A percentile compares a stretch with the other conserved stretches of the same genome.
Evolutionary conservation across 1,284 basidiomycete species (phyloP).

Genomic region (Ustilago xerochloae): DNA sequence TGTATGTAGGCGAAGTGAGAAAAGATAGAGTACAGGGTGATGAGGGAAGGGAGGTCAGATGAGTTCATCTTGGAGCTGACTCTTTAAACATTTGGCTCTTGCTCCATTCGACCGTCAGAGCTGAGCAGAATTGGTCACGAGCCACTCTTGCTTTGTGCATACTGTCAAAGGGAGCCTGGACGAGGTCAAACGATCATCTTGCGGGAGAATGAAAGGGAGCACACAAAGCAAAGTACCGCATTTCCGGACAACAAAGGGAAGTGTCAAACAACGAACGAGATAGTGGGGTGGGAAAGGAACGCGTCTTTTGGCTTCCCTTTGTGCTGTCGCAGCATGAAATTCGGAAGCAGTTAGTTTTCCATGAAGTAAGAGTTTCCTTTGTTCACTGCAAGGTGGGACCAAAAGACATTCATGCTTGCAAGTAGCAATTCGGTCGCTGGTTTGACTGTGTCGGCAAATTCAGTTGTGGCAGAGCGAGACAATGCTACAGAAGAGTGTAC

Average conservation of each 20-base stretch:
- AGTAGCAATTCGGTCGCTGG: neutral
- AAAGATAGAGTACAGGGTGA: neutral
- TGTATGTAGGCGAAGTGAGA: neutral
- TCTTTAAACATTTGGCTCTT: neutral
- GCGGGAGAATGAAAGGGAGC: neutral
- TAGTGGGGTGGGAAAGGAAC: neutral
- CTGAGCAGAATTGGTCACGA: neutral
- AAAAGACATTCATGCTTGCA: neutral
- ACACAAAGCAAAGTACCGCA: neutral
- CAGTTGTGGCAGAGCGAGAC: no score
- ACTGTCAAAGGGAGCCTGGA: neutral
- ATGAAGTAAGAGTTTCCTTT: no score
- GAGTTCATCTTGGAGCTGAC: neutral
- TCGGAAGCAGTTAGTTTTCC: no score
- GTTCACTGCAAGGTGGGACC: neutral
- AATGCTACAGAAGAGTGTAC: no score
- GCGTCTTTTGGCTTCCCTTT: conserved; percentile 2
- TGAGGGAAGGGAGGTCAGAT: neutral
- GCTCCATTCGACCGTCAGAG: neutral
- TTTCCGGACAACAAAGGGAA: conserved; percentile 5
- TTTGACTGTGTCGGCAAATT: no score
- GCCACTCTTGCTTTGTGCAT: neutral
- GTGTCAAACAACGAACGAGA: neutral
- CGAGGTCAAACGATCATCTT: neutral
- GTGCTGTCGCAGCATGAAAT: neutral